Base-by-base conservation (phyloP, 495 filamentous ascomycete genomes). In the Thozetella sp. region DNA sequence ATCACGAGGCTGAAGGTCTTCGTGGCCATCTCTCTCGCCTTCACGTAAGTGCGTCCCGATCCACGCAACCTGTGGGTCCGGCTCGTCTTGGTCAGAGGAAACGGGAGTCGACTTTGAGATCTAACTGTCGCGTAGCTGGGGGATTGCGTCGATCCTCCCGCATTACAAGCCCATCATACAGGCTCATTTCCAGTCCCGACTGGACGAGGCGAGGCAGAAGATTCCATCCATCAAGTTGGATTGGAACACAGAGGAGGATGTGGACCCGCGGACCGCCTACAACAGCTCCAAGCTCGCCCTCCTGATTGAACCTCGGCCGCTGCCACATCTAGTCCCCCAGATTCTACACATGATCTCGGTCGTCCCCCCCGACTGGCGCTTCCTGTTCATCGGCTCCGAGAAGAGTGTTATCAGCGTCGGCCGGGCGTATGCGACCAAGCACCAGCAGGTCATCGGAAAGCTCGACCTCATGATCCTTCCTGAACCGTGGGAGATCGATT, bases 281-380 rank as follows among this genome's bases (percentile, higher is more conserved):
- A 82, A 81, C 59, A 55, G 69, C 45, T 75, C 76, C 17, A 82
- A 82, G 61, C 62, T 83, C 17, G 80, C 80, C 43, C 68, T 82
- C 51, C 27, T 83, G n/a, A 82, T 83, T 55, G 80, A 83, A 62
- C 67, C 68, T 20, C 75, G 80, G 20, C 74, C 76, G 0, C 60
- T 79, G 12, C 67, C 78, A 3, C 72, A 75, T 59, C 68, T 82
- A 3, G 73, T 76, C 1, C 78, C 80, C 1, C 72, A 72, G 25
- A 65, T 83, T 15, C 69, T 82, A 1, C 77, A 82, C 62, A 80
- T 83, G 75, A 80, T 80, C 12, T 67, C 74, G 0, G 77, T 82
- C 22, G 77, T 82, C 0, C 80, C 80, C 11, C 71, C 77, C 10
- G 79, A 82, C 62, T 83, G 80, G 80, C 72, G 76, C 23, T 82